Conservation (phyloP, 192 early-diverging fungal species). For the Glomus cerebriforme region DNA sequence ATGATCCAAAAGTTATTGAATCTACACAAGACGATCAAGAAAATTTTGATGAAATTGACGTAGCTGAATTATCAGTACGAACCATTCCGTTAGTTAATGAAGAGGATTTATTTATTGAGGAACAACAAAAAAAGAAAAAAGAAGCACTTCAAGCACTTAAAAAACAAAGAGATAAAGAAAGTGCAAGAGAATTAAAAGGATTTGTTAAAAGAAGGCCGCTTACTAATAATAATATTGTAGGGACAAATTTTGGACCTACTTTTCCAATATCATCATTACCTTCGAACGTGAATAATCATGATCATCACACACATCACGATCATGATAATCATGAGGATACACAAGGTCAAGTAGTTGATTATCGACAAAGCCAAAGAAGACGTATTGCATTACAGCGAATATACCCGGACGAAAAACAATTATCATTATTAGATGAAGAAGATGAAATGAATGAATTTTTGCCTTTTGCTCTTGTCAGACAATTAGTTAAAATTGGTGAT, state of each 20-base stretch:
- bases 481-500: conserved; percentile 31
- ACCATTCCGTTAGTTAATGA: conserved; percentile 24
- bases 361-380: background rate
- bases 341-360: conserved; percentile 26
- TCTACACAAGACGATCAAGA: background rate
- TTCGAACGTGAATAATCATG: background rate
- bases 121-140: conserved; percentile 16
- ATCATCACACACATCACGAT: background rate
- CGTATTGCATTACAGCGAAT: conserved; percentile 1
- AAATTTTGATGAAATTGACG: conserved; percentile 2
- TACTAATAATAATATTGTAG: background rate
- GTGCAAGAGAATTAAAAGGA: background rate
- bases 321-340: background rate
- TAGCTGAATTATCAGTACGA: background rate
- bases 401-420: background rate
- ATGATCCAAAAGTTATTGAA: background rate
- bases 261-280: background rate
- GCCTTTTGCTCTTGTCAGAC: conserved; percentile 27
- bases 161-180: background rate
- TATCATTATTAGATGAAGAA: conserved; percentile 5
- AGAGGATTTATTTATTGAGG: background rate
- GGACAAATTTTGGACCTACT: background rate
- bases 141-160: background rate
- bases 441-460: conserved; percentile 30
- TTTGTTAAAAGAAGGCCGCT: background rate